phyloP scores from a whole-genome alignment of 108 stramenopile genomes.

The Nitzschia putrida region DNA sequence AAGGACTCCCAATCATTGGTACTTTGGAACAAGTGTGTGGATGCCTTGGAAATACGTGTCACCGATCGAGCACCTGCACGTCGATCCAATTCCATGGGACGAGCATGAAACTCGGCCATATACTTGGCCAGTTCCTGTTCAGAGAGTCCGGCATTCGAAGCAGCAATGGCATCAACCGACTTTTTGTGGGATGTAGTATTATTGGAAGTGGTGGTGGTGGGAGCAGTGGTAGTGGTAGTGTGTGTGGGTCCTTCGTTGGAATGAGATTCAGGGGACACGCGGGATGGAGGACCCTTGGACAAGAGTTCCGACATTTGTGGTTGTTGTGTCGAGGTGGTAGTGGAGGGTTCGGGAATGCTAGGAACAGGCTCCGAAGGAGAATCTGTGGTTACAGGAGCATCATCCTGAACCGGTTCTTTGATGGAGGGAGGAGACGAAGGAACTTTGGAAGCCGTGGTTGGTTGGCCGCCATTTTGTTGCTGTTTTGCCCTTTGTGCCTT shows the following conservation, averaged over 20 bases:
- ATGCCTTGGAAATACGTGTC: conserved; percentile 32
- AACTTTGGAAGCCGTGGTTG: background rate
- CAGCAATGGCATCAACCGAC: background rate
- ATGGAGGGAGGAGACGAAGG: background rate
- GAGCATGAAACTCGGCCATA: conserved; percentile 81
- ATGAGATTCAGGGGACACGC: too few relatives aligned
- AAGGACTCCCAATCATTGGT: conserved; percentile 35
- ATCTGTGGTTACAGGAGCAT: background rate
- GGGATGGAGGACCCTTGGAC: too few relatives aligned
- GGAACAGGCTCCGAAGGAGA: background rate
- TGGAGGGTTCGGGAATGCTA: too few relatives aligned
- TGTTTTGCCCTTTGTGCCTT: conserved; percentile 27
- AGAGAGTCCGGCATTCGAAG: conserved; percentile 6
- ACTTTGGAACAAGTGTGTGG: conserved; percentile 43
- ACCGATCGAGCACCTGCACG: conserved; percentile 50
- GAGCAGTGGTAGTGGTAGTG: background rate
- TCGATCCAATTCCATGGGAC: conserved; percentile 83
- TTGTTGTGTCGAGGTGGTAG: too few relatives aligned
- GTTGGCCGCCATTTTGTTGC: background rate
- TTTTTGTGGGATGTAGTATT: background rate
- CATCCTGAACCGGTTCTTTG: background rate
- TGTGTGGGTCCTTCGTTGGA: background rate
- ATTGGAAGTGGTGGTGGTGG: background rate
- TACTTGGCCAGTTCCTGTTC: conserved; percentile 66
- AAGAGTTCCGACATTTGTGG: too few relatives aligned